These are phyloP conservation scores for Tillandsia leiboldiana DNA, from an alignment of 176 grass and related monocot species.

Conservation along the genomic window DNA sequence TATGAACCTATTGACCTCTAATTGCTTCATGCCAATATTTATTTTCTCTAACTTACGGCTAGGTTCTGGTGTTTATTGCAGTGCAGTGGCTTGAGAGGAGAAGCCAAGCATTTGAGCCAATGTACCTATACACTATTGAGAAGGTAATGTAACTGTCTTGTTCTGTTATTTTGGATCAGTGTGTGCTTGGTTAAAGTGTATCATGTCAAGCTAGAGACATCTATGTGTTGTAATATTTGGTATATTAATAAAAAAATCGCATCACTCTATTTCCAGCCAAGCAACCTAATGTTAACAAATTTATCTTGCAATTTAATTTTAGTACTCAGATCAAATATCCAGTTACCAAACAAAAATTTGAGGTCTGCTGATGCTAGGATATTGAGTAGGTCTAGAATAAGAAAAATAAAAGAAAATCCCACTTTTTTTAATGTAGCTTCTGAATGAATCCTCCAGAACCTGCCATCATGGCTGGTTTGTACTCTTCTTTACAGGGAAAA, in stretches of 20 bases:
- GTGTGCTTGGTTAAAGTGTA: not conserved
- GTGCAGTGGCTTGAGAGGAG: constrained; percentile 90
- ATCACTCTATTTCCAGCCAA: not conserved
- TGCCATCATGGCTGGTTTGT: not conserved
- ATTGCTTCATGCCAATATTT: constrained; percentile 11
- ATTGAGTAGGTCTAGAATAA: not conserved
- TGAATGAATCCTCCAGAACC: not conserved
- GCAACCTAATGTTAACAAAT: not conserved
- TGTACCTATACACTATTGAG: constrained; percentile 84
- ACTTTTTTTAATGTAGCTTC: not conserved
- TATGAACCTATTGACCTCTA: not conserved
- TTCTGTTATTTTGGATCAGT: not conserved
- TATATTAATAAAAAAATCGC: too few species aligned
- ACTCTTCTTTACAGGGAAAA: not conserved
- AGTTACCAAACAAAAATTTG: not conserved
- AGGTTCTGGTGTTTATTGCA: constrained; percentile 43
- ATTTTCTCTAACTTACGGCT: constrained; percentile 29
- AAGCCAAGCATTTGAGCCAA: constrained; percentile 94
- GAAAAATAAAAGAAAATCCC: not conserved
- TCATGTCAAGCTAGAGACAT: not conserved
- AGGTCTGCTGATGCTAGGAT: not conserved
- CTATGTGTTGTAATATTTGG: too few species aligned
- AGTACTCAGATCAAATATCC: not conserved
- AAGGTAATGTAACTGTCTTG: constrained; percentile 42
- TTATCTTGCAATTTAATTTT: not conserved